These are phyloP conservation scores for Eutypella sp. DNA, from an alignment of 2,329 filamentous ascomycete species.

Conservation along the genomic window DNA sequence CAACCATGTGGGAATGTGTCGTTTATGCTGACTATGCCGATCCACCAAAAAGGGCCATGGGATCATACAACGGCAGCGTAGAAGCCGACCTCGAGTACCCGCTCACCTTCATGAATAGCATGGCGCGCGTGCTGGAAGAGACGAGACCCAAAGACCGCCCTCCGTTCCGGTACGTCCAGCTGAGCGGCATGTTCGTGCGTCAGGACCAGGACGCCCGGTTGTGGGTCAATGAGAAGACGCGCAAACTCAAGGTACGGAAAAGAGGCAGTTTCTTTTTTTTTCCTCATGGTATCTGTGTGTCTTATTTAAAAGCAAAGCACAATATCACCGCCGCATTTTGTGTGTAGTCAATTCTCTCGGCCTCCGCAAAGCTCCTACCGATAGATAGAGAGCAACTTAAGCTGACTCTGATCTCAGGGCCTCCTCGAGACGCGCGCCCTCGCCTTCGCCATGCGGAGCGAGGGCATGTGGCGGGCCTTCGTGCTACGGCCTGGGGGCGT, in stretches of 20 bases:
- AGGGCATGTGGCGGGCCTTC: conserved; percentile 11
- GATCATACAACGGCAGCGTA: conserved; percentile 15
- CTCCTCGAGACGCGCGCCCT: conserved; percentile 15
- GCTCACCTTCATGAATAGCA: conserved; percentile 16
- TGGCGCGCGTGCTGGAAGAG: conserved; percentile 13
- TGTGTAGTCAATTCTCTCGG: no score
- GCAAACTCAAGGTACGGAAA: conserved; percentile 20
- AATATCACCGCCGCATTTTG: no score
- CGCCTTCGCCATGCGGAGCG: conserved; percentile 15
- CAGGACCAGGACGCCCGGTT: conserved; percentile 27
- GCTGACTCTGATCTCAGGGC: conserved; percentile 10
- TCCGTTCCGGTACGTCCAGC: conserved; percentile 25
- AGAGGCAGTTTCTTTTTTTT: no score
- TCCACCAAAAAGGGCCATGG: conserved; percentile 22
- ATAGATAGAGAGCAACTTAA: no score
- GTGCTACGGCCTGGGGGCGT: conserved; percentile 18
- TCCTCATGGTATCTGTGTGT: no score
- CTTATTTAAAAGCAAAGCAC: no score
- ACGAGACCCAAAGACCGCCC: conserved; percentile 4
- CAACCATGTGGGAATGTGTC: no score
- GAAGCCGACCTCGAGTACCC: conserved; percentile 20
- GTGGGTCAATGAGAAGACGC: conserved; percentile 20
- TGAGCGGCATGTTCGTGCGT: conserved; percentile 29
- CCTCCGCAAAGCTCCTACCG: no score
- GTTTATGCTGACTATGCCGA: no score